Evolutionary conservation across 257 asterid species (phyloP).

Genomic region (Rauvolfia tetraphylla): DNA sequence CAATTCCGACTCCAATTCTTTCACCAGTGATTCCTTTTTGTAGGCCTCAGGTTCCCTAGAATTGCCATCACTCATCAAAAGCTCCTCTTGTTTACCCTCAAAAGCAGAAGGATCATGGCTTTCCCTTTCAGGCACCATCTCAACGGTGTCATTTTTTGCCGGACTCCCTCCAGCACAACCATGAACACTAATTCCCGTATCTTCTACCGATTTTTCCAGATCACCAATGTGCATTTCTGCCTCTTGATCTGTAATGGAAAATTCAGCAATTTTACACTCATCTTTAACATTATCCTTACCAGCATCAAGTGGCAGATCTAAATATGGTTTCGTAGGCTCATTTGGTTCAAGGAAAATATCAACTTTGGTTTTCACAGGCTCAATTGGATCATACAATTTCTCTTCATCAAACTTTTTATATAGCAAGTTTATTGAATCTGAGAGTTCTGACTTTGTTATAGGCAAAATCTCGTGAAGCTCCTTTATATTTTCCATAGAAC

Average conservation of each 20-base stretch:
- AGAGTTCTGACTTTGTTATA: conserved; percentile 40
- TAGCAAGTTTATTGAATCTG: conserved; percentile 60
- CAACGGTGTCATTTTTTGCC: conserved; percentile 14
- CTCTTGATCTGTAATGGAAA: conserved; percentile 35
- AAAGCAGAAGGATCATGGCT: conserved; percentile 10
- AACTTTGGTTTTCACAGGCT: conserved; percentile 30
- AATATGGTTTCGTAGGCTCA: conserved; percentile 29
- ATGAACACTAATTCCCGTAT: conserved; percentile 9
- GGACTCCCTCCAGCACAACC: conserved; percentile 10
- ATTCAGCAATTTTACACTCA: conserved; percentile 41
- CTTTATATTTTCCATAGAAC: conserved; percentile 53
- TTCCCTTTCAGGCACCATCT: conserved; percentile 19
- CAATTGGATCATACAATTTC: conserved; percentile 29
- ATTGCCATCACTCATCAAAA: conserved; percentile 19
- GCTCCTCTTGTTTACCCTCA: conserved; percentile 23
- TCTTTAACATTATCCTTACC: conserved; percentile 34
- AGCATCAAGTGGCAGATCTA: conserved; percentile 26
- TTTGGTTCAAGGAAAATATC: conserved; percentile 30
- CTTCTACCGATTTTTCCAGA: conserved; percentile 25
- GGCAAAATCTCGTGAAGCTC: conserved; percentile 87
- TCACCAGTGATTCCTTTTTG: conserved; percentile 45
- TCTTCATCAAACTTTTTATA: conserved; percentile 70
- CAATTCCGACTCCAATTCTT: conserved; percentile 67
- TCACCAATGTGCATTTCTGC: conserved; percentile 26
- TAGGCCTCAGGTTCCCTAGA: conserved; percentile 24